Evolutionary conservation across 164 flowering plant species (phyloP).

Genomic region (Tetracentron sinense): DNA sequence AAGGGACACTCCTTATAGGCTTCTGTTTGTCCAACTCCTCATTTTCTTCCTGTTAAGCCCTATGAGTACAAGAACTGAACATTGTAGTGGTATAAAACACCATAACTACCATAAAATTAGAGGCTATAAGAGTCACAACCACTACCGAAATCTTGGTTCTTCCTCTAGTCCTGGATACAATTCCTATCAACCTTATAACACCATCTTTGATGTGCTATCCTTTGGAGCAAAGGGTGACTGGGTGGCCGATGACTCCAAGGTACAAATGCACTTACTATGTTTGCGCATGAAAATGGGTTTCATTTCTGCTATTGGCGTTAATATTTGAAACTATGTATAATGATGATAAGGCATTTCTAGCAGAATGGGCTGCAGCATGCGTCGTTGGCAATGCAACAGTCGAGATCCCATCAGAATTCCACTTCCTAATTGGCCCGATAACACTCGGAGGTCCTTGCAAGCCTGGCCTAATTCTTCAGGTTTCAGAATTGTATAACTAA

Average conservation of each 20-base stretch:
- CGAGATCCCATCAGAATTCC: constrained; percentile 13
- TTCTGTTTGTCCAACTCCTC: neutral
- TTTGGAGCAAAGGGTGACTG: constrained; percentile 7
- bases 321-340: neutral
- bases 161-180: neutral
- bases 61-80: too few relatives aligned
- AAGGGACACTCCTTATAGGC: neutral
- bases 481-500: neutral
- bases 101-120: neutral
- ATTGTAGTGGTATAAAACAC: too few relatives aligned
- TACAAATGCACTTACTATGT: too few relatives aligned
- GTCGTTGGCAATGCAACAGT: neutral
- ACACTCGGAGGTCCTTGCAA: constrained; percentile 12
- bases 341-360: constrained; percentile 11
- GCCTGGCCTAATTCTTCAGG: constrained; percentile 12
- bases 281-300: neutral
- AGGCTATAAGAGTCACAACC: neutral
- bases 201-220: constrained; percentile 1
- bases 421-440: constrained; percentile 12
- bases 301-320: neutral
- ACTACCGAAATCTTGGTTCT: neutral
- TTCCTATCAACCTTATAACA: constrained; percentile 1
- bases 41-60: neutral
- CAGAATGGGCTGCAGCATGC: constrained; percentile 12
- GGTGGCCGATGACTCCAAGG: constrained; percentile 11